Evolutionary conservation across 257 asterid genomes (phyloP).

Genomic region (Cinchona pubescens): DNA sequence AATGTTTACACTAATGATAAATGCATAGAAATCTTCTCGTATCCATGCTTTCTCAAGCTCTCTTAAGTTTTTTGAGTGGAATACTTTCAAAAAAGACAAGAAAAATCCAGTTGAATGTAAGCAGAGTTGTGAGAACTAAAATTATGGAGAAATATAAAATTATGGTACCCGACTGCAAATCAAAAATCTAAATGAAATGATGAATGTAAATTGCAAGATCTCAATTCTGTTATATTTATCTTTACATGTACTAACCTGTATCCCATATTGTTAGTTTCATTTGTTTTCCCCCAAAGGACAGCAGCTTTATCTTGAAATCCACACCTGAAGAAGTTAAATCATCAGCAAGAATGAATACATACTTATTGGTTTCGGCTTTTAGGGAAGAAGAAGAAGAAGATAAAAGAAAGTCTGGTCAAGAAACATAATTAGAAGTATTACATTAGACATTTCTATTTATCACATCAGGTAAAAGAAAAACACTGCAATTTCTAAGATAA

Average conservation of each 20-base stretch:
- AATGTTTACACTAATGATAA: neutral
- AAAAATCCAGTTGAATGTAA: neutral
- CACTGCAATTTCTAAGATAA: neutral
- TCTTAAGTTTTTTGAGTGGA: neutral
- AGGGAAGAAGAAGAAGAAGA: neutral
- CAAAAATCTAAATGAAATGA: neutral
- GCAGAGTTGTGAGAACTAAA: neutral
- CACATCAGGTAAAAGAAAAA: neutral
- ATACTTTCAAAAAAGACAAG: neutral
- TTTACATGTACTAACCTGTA: slow-evolving; percentile 46
- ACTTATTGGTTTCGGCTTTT: neutral
- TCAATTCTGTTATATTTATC: neutral
- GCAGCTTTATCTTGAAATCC: slow-evolving; percentile 85
- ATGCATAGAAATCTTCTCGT: neutral
- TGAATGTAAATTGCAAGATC: neutral
- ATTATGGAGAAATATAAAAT: neutral
- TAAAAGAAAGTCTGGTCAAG: neutral
- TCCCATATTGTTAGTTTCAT: slow-evolving; percentile 91
- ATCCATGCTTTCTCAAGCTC: neutral
- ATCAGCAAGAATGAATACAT: slow-evolving; percentile 13
- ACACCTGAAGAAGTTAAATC: slow-evolving; percentile 49
- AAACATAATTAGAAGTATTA: neutral
- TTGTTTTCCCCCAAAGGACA: slow-evolving; percentile 65
- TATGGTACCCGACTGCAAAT: neutral
- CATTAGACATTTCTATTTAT: neutral